Percentiles rank a stretch among this genome's conserved stretches.
Conservation (phyloP, 192 early-diverging fungal genomes). For the Phlyctochytrium arcticum region DNA sequence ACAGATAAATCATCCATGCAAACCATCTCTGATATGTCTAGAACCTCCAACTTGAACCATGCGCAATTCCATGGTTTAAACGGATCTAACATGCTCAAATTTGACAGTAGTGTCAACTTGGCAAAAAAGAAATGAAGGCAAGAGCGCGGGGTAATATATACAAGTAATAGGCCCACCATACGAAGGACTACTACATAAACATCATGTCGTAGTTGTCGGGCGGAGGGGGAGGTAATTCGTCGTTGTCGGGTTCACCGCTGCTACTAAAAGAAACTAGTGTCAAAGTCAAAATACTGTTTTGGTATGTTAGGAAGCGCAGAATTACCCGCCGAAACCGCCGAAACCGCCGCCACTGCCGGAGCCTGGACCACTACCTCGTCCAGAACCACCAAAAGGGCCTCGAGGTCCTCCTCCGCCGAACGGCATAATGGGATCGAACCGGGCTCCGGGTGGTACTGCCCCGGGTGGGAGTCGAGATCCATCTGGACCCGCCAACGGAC, state of each 20-base stretch:
- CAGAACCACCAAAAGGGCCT: slow-evolving; percentile 22
- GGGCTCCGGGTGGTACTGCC: slow-evolving; percentile 64
- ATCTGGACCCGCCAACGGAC: slow-evolving; percentile 34
- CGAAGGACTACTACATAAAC: slow-evolving; percentile 27
- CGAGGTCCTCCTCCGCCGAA: slow-evolving; percentile 50
- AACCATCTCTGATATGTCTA: too few relatives aligned
- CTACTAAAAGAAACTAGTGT: background rate
- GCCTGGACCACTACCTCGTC: slow-evolving; percentile 44
- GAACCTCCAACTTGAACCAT: too few relatives aligned
- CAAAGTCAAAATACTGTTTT: background rate
- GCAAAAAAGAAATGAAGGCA: too few relatives aligned
- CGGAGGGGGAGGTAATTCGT: slow-evolving; percentile 70
- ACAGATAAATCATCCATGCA: too few relatives aligned
- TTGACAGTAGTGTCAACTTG: too few relatives aligned
- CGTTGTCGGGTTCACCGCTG: slow-evolving; percentile 71
- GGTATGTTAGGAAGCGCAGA: too few relatives aligned
- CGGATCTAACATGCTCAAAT: too few relatives aligned
- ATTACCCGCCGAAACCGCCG: too few relatives aligned
- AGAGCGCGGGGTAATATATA: too few relatives aligned
- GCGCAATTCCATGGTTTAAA: too few relatives aligned
- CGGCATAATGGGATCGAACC: slow-evolving; percentile 89
- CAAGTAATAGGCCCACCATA: background rate
- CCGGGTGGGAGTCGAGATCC: slow-evolving; percentile 57
- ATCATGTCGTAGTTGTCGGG: slow-evolving; percentile 39
- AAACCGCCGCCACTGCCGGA: too few relatives aligned